These are phyloP conservation scores for Ophiocordyceps sinensis DNA, from an alignment of 2,329 filamentous ascomycete species.

Conservation along the genomic window DNA sequence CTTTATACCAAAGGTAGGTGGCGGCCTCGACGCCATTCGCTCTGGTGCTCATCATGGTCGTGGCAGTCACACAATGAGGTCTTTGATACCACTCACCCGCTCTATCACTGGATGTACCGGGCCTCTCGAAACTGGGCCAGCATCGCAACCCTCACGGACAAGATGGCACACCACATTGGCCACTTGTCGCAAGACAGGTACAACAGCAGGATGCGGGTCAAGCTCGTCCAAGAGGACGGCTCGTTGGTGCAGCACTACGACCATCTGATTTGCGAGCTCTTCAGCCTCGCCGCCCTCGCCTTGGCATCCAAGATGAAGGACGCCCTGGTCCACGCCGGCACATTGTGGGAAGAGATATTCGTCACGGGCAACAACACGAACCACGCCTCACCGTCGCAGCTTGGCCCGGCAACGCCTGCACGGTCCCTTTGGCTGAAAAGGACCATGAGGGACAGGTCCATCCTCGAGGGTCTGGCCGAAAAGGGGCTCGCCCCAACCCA, in stretches of 20 bases:
- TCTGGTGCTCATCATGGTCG: background rate
- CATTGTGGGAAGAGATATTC: constrained; percentile 63
- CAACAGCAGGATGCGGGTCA: constrained; percentile 19
- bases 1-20: constrained; percentile 48
- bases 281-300: constrained; percentile 65
- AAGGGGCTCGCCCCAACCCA: constrained; percentile 18
- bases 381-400: background rate
- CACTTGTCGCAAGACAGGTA: constrained; percentile 29
- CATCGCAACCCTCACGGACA: constrained; percentile 51
- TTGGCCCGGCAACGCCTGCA: background rate
- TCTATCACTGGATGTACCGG: constrained; percentile 80
- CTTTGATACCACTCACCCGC: constrained; percentile 61
- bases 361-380: constrained; percentile 35
- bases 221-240: constrained; percentile 36
- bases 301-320: constrained; percentile 54
- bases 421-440: background rate
- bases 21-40: background rate
- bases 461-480: constrained; percentile 22
- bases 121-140: constrained; percentile 65
- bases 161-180: constrained; percentile 59
- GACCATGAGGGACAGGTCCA: constrained; percentile 6
- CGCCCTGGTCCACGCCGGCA: constrained; percentile 47
- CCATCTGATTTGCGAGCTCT: constrained; percentile 65
- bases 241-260: constrained; percentile 56
- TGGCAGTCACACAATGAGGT: constrained; percentile 32